Percentiles rank a stretch among this genome's conserved stretches.
Evolutionary conservation across 139 green algal species (phyloP).

Genomic region (Nannochloris sp.): DNA sequence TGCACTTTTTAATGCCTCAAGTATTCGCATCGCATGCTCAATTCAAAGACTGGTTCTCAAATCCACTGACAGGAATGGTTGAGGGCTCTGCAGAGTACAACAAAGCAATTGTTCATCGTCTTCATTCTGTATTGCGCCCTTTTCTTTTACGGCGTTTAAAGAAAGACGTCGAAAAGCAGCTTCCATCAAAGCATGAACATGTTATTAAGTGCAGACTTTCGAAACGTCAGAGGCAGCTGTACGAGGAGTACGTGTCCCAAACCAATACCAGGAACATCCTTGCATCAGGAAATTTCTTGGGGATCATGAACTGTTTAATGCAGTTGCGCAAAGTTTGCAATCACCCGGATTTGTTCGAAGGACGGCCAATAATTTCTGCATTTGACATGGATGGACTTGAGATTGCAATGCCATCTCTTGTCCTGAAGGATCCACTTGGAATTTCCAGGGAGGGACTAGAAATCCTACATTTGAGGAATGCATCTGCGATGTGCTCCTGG

Average conservation of each 20-base stretch:
- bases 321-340: constrained; percentile 98
- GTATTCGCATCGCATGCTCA: constrained; percentile 77
- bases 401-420: constrained; percentile 24
- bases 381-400: constrained; percentile 65
- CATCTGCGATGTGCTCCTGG: neutral
- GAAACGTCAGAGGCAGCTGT: constrained; percentile 76
- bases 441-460: neutral
- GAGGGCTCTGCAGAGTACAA: constrained; percentile 64
- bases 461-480: neutral
- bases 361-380: constrained; percentile 76
- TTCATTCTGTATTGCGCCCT: constrained; percentile 91
- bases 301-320: constrained; percentile 97
- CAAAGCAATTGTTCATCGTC: constrained; percentile 71
- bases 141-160: constrained; percentile 90
- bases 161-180: constrained; percentile 88
- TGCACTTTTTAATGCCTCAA: constrained; percentile 98
- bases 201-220: constrained; percentile 65
- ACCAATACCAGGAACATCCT: constrained; percentile 60
- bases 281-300: constrained; percentile 77
- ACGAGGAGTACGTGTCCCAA: constrained; percentile 94
- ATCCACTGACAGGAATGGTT: constrained; percentile 84
- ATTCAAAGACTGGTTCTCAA: constrained; percentile 97
- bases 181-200: constrained; percentile 94
- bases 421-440: constrained; percentile 4
- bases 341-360: constrained; percentile 97